Conservation (phyloP, 805 yeast species). For the Candida vaughaniae region DNA sequence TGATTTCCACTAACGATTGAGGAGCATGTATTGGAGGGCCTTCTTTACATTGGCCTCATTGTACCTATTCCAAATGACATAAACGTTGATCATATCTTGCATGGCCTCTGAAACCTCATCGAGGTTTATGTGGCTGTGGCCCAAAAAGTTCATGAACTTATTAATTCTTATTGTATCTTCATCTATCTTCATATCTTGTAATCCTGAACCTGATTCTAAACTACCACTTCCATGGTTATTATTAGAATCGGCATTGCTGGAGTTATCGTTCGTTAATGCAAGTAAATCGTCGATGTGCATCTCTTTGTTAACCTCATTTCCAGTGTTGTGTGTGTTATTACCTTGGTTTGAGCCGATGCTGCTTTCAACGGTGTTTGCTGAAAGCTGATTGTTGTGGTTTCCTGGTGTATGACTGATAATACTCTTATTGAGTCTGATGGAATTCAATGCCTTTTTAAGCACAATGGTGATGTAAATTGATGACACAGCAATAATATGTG, state of each 20-base stretch:
- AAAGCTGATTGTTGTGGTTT: too few species aligned
- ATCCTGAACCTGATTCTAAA: conserved; percentile 12
- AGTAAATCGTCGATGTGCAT: conserved; percentile 41
- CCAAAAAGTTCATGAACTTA: conserved; percentile 62
- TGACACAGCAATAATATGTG: conserved; percentile 82
- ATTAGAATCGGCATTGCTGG: conserved; percentile 4
- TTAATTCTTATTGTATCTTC: conserved; percentile 49
- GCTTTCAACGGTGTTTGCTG: background rate
- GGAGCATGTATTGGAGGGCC: conserved; percentile 43
- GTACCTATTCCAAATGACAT: conserved; percentile 84
- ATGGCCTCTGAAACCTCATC: conserved; percentile 77
- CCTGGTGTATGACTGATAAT: conserved; percentile 7
- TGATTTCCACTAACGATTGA: conserved; percentile 21
- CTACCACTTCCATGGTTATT: conserved; percentile 4
- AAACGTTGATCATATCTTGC: conserved; percentile 78
- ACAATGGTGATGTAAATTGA: conserved; percentile 78
- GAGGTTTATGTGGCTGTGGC: conserved; percentile 72
- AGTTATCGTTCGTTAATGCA: conserved; percentile 15
- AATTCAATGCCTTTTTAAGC: conserved; percentile 40
- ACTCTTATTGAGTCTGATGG: conserved; percentile 14
- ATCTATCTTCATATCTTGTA: conserved; percentile 29
- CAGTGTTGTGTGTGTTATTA: background rate
- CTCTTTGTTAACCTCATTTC: conserved; percentile 4
- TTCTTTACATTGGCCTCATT: conserved; percentile 63
- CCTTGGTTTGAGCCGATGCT: background rate